Evolutionary conservation across 2,329 filamentous ascomycete species (phyloP).

Genomic region (Nigrospora sphaerica): DNA sequence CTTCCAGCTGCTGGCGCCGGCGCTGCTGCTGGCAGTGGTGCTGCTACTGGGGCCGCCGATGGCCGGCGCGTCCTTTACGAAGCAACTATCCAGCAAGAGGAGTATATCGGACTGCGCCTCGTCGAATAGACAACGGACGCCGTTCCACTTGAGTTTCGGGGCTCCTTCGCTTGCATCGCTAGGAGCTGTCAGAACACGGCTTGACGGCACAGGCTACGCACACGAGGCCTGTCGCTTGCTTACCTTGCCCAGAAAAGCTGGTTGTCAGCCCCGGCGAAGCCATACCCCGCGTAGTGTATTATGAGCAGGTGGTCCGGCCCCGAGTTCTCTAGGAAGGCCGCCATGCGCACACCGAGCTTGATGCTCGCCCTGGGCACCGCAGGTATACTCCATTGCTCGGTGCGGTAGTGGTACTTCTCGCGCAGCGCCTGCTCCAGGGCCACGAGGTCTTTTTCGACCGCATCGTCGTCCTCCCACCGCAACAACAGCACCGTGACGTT

Average conservation of each 20-base stretch:
- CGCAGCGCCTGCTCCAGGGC: slow-evolving; percentile 51
- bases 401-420: slow-evolving; percentile 54
- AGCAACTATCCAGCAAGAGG: slow-evolving; percentile 55
- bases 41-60: slow-evolving; percentile 42
- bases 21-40: neutral
- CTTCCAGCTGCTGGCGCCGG: slow-evolving; percentile 42
- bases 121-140: slow-evolving; percentile 55
- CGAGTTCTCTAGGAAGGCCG: slow-evolving; percentile 51
- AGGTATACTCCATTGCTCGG: slow-evolving; percentile 55
- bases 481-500: slow-evolving; percentile 54
- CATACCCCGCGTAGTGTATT: slow-evolving; percentile 58
- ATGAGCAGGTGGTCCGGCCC: slow-evolving; percentile 54
- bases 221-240: slow-evolving; percentile 22
- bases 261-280: slow-evolving; percentile 49
- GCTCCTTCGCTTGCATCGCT: slow-evolving; percentile 52
- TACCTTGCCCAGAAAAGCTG: slow-evolving; percentile 63
- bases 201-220: slow-evolving; percentile 5
- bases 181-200: slow-evolving; percentile 27
- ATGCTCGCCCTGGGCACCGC: slow-evolving; percentile 50
- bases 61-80: slow-evolving; percentile 39
- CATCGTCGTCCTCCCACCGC: slow-evolving; percentile 55
- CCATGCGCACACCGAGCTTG: slow-evolving; percentile 55
- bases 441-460: slow-evolving; percentile 44
- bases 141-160: slow-evolving; percentile 56
- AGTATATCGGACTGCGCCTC: slow-evolving; percentile 58